Evolutionary conservation across 495 filamentous ascomycete genomes (phyloP), one percentile per base, ranked within the genome.

Genomic region (Lentithecium fluviatile): DNA sequence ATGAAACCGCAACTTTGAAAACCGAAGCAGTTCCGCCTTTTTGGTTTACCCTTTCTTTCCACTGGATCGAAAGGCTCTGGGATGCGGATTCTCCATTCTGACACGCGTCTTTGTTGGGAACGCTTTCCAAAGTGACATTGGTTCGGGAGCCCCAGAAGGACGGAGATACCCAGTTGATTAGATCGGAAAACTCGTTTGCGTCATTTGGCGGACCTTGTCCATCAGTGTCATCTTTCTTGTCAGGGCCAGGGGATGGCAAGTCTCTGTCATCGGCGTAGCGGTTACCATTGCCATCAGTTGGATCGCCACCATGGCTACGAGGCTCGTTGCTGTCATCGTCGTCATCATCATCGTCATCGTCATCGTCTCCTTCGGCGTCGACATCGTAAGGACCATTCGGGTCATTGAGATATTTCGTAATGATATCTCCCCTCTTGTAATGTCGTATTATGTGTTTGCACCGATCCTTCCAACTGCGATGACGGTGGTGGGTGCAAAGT

Each of bases 21-120:
- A 47, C n/a, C 4, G 54, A 57, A 6, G 42, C 23, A 10, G 42
- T 57, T 34, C 54, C 54, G 8, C 54, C 45, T 47, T 48, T 57
- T 15, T 29, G 38, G n/a, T 47, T 34, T 7, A 34, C 29, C 17
- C 29, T 13, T 3, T 52, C 49, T 20, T 34, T 15, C n/a, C 13
- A 32, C 20, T 11, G 24, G 15, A 52, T 17, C 12, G 3, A 15
- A 52, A 52, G 23, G 12, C 29, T 25, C 6, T 3, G 13, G 3
- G 15, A 15, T 20, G 13, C 19, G 40, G 5, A 43, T 43, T 43
- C 3, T 15, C 15, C 40, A 43, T 15, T 3, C 3, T 43, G 15
- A 3, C 3, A 3, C 6, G 4, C 19, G 13, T 6, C 13, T n/a
- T 6, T 3, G 5, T 15, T 15, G 3, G 13, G 15, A 15, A 43